Percentiles rank a stretch among this genome's conserved stretches.
Conservation (phyloP, 148 eudicot species). For the Rhododendron vialii region DNA sequence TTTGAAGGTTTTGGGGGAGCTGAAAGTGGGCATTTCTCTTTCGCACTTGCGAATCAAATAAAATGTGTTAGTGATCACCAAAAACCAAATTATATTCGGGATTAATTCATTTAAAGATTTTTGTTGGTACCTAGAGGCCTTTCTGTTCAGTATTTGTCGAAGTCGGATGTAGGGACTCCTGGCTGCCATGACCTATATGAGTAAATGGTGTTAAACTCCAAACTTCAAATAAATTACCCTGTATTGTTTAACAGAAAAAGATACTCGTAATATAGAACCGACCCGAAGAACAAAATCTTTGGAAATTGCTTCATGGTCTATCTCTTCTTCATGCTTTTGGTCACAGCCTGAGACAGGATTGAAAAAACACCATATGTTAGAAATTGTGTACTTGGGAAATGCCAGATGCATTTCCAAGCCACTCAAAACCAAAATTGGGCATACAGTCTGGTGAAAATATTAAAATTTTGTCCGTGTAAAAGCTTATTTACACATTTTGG, state of each 20-base stretch:
- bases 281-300: conserved; percentile 88
- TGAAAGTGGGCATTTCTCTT: conserved; percentile 61
- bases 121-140: conserved; percentile 23
- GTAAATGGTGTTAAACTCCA: background rate
- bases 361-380: background rate
- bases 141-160: conserved; percentile 47
- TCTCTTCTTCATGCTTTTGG: conserved; percentile 78
- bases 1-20: conserved; percentile 87
- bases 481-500: background rate
- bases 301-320: conserved; percentile 66
- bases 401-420: background rate
- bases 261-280: background rate
- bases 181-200: conserved; percentile 84
- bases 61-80: background rate
- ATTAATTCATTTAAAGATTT: background rate
- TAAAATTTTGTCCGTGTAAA: background rate
- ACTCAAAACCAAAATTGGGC: background rate
- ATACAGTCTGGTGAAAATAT: background rate
- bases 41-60: conserved; percentile 27
- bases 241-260: background rate
- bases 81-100: background rate
- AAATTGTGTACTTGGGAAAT: background rate
- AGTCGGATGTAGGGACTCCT: conserved; percentile 82
- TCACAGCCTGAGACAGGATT: conserved; percentile 62
- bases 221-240: background rate